These are phyloP conservation scores for Penicillium argentinense DNA, from an alignment of 495 filamentous ascomycete genomes.

Conservation along the genomic window DNA sequence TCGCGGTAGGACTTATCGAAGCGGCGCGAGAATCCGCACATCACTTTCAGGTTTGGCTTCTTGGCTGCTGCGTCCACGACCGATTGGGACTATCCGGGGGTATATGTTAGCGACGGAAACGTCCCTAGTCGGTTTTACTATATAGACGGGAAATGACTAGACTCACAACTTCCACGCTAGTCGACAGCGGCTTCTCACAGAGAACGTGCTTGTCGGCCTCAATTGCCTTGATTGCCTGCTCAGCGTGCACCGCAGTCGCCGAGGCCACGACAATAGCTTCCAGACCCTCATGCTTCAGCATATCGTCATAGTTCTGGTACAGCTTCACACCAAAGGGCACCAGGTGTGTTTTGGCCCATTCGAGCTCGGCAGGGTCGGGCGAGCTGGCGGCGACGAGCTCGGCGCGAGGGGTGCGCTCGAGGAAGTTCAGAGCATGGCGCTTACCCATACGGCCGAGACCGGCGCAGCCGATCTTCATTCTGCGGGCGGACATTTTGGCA, in stretches of 20 bases:
- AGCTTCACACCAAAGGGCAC: conserved; percentile 47
- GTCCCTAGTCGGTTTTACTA: too few relatives aligned
- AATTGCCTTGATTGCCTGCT: conserved; percentile 58
- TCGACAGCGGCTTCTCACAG: conserved; percentile 56
- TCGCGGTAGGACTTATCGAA: conserved; percentile 57
- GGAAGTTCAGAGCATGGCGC: conserved; percentile 55
- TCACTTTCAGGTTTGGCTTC: conserved; percentile 45
- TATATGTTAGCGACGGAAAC: background rate
- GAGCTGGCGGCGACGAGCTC: conserved; percentile 53
- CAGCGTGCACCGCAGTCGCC: conserved; percentile 55
- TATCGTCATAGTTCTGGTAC: conserved; percentile 55
- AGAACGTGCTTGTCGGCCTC: conserved; percentile 52
- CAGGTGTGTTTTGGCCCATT: conserved; percentile 51
- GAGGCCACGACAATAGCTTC: conserved; percentile 54
- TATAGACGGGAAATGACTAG: too few relatives aligned
- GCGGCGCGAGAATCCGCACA: conserved; percentile 58
- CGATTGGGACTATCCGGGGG: conserved; percentile 35
- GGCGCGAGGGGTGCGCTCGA: conserved; percentile 51
- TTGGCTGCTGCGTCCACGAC: conserved; percentile 51
- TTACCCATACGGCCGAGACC: conserved; percentile 62
- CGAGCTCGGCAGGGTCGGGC: conserved; percentile 48
- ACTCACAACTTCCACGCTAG: conserved; percentile 53
- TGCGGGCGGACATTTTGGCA: conserved; percentile 44
- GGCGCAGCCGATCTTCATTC: conserved; percentile 49
- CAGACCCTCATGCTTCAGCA: conserved; percentile 55